Percentiles rank a stretch among this genome's conserved stretches.
Conservation (phyloP, 192 early-diverging fungal genomes). For the Chytriomyces confervae region DNA sequence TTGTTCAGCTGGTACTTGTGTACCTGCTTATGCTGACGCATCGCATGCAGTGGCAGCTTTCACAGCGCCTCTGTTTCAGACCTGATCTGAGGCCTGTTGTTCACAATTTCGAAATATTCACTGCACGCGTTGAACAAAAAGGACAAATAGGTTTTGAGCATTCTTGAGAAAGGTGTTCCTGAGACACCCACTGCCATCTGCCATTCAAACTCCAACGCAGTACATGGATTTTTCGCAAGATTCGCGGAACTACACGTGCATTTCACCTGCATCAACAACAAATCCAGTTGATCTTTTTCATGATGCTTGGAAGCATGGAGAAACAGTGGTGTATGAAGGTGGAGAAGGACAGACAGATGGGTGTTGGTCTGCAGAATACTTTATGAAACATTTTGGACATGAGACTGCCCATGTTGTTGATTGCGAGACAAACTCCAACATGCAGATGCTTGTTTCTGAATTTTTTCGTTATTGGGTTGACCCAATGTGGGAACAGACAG, state of each 20-base stretch:
- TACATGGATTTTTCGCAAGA: background rate
- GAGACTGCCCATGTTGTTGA: constrained; percentile 62
- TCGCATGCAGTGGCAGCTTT: too few relatives aligned
- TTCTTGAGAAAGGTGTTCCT: too few relatives aligned
- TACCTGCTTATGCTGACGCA: too few relatives aligned
- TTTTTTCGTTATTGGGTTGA: constrained; percentile 53
- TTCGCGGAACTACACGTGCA: constrained; percentile 5
- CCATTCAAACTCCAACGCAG: too few relatives aligned
- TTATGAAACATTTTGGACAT: constrained; percentile 44
- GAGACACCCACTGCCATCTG: too few relatives aligned
- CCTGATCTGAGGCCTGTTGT: too few relatives aligned
- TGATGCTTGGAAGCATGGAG: constrained; percentile 35
- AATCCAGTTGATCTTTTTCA: constrained; percentile 36
- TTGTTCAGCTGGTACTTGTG: too few relatives aligned
- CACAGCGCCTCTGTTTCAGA: too few relatives aligned
- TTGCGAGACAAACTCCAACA: constrained; percentile 39
- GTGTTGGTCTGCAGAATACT: constrained; percentile 45
- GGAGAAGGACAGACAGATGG: constrained; percentile 29
- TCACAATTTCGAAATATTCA: too few relatives aligned
- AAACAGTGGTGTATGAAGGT: constrained; percentile 37
- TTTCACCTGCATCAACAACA: background rate
- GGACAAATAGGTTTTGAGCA: too few relatives aligned
- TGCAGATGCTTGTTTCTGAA: constrained; percentile 39
- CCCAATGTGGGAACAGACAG: background rate
- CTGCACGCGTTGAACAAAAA: too few relatives aligned